These are phyloP conservation scores for Capronia epimyces DNA, from an alignment of 2,329 filamentous ascomycete species.

Conservation along the genomic window DNA sequence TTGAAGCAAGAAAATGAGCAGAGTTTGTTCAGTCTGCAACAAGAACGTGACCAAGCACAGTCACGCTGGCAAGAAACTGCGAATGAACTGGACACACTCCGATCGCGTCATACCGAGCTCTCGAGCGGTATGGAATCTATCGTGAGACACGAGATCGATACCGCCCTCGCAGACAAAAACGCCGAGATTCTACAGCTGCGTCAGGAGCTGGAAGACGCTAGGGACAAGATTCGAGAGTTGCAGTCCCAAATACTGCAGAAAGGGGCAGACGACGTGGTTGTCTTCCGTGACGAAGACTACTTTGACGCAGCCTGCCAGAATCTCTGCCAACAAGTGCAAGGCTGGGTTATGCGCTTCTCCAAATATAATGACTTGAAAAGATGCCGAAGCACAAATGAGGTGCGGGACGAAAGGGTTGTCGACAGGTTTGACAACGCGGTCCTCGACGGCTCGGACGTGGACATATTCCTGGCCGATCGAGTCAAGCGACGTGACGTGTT, in stretches of 20 bases:
- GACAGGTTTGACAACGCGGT: conserved; percentile 91
- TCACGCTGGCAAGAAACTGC: conserved; percentile 55
- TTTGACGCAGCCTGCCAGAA: conserved; percentile 92
- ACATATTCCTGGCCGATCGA: conserved; percentile 79
- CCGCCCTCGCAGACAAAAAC: conserved; percentile 72
- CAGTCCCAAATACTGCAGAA: conserved; percentile 52
- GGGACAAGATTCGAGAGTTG: conserved; percentile 55
- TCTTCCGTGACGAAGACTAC: conserved; percentile 82
- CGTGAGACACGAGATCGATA: conserved; percentile 56
- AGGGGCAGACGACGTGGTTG: conserved; percentile 63
- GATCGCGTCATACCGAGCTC: conserved; percentile 57
- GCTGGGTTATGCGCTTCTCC: conserved; percentile 96
- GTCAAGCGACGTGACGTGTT: conserved; percentile 87
- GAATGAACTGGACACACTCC: conserved; percentile 64
- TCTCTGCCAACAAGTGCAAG: conserved; percentile 90
- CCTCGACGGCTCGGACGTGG: conserved; percentile 88
- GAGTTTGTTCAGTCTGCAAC: conserved; percentile 62
- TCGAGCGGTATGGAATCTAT: conserved; percentile 59
- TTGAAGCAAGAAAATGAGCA: conserved; percentile 70
- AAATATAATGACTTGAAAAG: conserved; percentile 92
- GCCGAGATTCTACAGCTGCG: conserved; percentile 73
- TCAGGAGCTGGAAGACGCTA: conserved; percentile 68
- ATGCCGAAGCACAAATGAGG: conserved; percentile 74
- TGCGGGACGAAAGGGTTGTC: conserved; percentile 87
- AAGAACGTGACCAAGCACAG: conserved; percentile 54